phyloP scores from a whole-genome alignment of 2,329 filamentous ascomycete genomes.

The Trichocomaceae sp. region DNA sequence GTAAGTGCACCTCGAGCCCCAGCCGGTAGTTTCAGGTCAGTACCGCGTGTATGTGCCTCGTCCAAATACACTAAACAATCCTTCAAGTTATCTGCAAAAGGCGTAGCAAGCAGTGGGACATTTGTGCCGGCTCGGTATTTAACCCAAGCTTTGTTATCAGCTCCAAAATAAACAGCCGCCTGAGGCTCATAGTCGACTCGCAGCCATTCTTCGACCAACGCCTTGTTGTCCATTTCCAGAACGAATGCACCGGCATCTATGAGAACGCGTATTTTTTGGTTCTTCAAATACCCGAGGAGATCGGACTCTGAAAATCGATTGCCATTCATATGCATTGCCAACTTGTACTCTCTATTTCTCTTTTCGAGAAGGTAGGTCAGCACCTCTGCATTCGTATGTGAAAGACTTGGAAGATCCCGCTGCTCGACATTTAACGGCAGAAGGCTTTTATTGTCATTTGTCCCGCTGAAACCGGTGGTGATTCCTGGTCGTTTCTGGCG shows the following conservation, averaged over 20 bases:
- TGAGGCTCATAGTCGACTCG: slow-evolving; percentile 36
- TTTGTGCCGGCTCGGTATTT: slow-evolving; percentile 33
- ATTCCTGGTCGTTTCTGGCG: neutral
- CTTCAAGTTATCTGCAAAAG: slow-evolving; percentile 48
- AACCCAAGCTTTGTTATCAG: slow-evolving; percentile 42
- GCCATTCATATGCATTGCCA: slow-evolving; percentile 24
- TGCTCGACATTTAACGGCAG: slow-evolving; percentile 58
- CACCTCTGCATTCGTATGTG: slow-evolving; percentile 59
- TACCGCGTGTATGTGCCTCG: slow-evolving; percentile 56
- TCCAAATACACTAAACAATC: slow-evolving; percentile 54
- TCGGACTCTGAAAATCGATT: slow-evolving; percentile 41
- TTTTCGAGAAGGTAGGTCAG: slow-evolving; percentile 51
- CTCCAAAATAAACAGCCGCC: slow-evolving; percentile 51
- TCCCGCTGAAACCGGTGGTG: slow-evolving; percentile 66
- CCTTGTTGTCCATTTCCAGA: slow-evolving; percentile 53
- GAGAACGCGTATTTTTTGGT: slow-evolving; percentile 44
- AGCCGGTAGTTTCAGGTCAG: slow-evolving; percentile 51
- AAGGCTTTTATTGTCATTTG: slow-evolving; percentile 57
- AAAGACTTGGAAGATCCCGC: slow-evolving; percentile 50
- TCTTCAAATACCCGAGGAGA: slow-evolving; percentile 39
- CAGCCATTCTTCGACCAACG: slow-evolving; percentile 48
- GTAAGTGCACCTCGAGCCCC: slow-evolving; percentile 49
- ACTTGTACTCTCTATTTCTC: slow-evolving; percentile 46
- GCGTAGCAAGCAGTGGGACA: slow-evolving; percentile 45
- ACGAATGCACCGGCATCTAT: slow-evolving; percentile 62